Evolutionary conservation across 257 asterid genomes (phyloP), one percentile per base, ranked within the genome.

Genomic region (Rhazya stricta): DNA sequence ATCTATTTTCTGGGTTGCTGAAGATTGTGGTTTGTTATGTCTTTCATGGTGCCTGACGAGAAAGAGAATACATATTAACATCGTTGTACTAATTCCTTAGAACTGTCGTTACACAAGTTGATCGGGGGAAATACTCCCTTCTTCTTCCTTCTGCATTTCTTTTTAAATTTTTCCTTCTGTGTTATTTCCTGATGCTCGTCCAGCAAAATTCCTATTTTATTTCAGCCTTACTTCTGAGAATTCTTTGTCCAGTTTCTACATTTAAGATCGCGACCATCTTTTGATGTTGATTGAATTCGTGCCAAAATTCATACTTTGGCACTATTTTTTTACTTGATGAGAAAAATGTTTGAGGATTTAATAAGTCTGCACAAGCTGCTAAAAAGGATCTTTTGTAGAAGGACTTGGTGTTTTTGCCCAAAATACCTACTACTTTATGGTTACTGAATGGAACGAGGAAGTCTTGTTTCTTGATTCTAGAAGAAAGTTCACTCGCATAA

Each of bases 1-100:
- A 79, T 50, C 77, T 65, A 45, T 27, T 69, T 76, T 77, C 76
- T 69, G 51, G 42, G 61, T 74, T 61, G 54, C 71, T 9, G 2
- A 42, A 41, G 77, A 72, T 32, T 77, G 45, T 6, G 50, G 62
- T 36, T 71, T 77, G 77, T 77, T 50, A 61, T 29, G 67, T 45
- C 27, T 39, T 61, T 50, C 80, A 34, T 60, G 72, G 65, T 60
- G 30, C 63, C 48, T 62, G 75, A 69, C 18, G 25, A 30, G 32
- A 43, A 29, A 60, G 27, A 56, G 13, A 41, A 54, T 29, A 43
- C 11, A 19, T n/a, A 8, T 19, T 11, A 67, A n/a, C 58, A 34
- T 65, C 67, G 4, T 48, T 23, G 54, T 51, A 56, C 18, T 56
- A 46, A 62, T 61, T 62, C 46, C 43, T 21, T 32, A 43, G 43